Base-by-base conservation (phyloP, 2,329 filamentous ascomycete genomes). In the Fusarium lateritium region DNA sequence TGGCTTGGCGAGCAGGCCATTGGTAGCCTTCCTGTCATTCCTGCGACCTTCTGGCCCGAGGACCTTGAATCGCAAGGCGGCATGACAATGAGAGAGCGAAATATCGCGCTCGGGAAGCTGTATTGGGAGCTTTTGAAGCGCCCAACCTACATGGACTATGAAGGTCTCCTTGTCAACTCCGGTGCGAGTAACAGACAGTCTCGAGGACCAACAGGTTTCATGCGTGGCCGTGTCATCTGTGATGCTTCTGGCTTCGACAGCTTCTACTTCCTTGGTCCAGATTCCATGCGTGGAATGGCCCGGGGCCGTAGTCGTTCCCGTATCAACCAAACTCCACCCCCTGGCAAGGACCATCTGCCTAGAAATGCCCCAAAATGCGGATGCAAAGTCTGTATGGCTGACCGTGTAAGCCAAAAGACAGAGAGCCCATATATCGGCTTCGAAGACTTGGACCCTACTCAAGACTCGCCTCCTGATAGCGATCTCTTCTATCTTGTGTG, bases 121-220 rank as follows among this genome's bases (percentile, higher is more conserved):
- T 83, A 80, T 74, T 86, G 84, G 83, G 80, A 83, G 17, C 78
- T 86, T 8, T 75, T 81, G 24, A 81, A 84, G 67, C 76, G 77
- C 11, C 83, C 83, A 1, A 79, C 76, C 0, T 84, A 84, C 62
- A 84, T 82, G 78, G 78, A 83, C 8, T 84, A 85, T 19, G 79
- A 83, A 13, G 83, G 83, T 5, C 73, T 74, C 19, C 73, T 84
- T 7, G 79, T 80, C 26, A 76, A 77, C 47, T 76, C 72, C 5
- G 70, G 73, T 4, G 66, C 65, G 1, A 70, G 67, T 8, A 75
- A 71, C 47, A 70, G 72, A 17, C 67, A 70, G 13, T 68, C 69
- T 31, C 70, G 73, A n/a, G 77, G 76, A 4, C 75, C 76, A 21
- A 78, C 77, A 4, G 78, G 78, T 14, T 79, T 78, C 55, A 78